Conservation (phyloP, 1,139 yeast species). For the Suhomyces atakaporum region DNA sequence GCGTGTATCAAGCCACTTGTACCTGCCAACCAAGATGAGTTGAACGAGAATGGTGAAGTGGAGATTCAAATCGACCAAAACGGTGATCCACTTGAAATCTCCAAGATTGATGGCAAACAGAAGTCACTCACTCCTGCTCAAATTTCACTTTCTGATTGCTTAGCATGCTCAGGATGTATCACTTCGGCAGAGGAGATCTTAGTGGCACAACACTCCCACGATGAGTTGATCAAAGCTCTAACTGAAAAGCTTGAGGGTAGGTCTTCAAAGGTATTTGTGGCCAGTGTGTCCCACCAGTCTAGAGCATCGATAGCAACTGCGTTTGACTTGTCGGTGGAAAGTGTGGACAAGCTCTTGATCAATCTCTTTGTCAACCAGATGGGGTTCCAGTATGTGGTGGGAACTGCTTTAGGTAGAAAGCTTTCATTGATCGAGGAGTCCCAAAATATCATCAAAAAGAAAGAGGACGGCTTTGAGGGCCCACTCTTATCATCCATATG, state of each 20-base stretch:
- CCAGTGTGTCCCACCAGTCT: constrained; percentile 84
- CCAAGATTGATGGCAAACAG: constrained; percentile 55
- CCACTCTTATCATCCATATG: constrained; percentile 71
- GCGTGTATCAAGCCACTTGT: constrained; percentile 88
- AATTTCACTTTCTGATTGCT: constrained; percentile 86
- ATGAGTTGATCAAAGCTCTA: constrained; percentile 67
- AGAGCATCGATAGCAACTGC: constrained; percentile 82
- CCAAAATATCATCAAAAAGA: constrained; percentile 43
- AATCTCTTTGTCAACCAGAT: constrained; percentile 59
- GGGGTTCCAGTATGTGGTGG: constrained; percentile 77
- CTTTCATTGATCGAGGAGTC: constrained; percentile 66
- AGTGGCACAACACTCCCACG: constrained; percentile 87
- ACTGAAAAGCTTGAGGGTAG: constrained; percentile 26
- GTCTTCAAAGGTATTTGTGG: constrained; percentile 53
- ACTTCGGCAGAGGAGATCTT: constrained; percentile 94
- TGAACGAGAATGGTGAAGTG: constrained; percentile 39
- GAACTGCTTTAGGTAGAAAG: constrained; percentile 80
- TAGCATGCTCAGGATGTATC: constrained; percentile 97
- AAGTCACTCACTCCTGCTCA: constrained; percentile 72
- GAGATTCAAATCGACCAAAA: constrained; percentile 67
- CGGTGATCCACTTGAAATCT: constrained; percentile 72
- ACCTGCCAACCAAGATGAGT: constrained; percentile 33
- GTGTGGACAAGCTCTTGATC: constrained; percentile 62
- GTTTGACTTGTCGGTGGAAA: constrained; percentile 51
- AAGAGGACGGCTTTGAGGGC: constrained; percentile 21